phyloP scores from a whole-genome alignment of 495 filamentous ascomycete species.

The Trichoderma asperelloides region DNA sequence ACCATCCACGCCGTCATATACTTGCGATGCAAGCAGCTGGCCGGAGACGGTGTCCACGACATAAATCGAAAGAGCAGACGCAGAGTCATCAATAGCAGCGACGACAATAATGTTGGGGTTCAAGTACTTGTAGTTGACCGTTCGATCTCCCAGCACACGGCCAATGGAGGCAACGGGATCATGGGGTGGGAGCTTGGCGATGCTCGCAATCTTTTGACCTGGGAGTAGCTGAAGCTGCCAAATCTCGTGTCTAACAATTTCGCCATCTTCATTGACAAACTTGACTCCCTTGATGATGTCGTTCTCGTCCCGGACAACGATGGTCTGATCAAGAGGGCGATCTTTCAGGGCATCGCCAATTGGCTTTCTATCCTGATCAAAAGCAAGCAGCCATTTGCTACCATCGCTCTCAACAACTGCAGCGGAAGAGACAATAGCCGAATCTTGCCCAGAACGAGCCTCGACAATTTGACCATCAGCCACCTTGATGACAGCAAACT shows the following conservation, averaged over 20 bases:
- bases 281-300: conserved; percentile 53
- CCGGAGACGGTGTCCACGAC: conserved; percentile 85
- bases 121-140: conserved; percentile 94
- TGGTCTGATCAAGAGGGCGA: conserved; percentile 34
- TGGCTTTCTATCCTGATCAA: conserved; percentile 35
- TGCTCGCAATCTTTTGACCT: conserved; percentile 56
- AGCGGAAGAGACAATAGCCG: conserved; percentile 32
- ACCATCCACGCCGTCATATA: conserved; percentile 65
- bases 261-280: conserved; percentile 32
- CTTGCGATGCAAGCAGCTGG: conserved; percentile 58
- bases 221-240: conserved; percentile 70
- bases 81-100: conserved; percentile 53
- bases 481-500: conserved; percentile 46
- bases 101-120: conserved; percentile 80
- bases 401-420: conserved; percentile 42
- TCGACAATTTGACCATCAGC: conserved; percentile 48
- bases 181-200: conserved; percentile 59
- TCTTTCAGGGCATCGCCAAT: conserved; percentile 28
- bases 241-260: conserved; percentile 40
- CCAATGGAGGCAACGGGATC: conserved; percentile 94
- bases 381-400: conserved; percentile 39
- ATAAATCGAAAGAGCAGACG: conserved; percentile 57
- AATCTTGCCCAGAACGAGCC: conserved; percentile 26
- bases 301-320: conserved; percentile 55
- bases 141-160: conserved; percentile 80